phyloP scores from a whole-genome alignment of 768 basidiomycete species.

The Saitozyma podzolica region DNA sequence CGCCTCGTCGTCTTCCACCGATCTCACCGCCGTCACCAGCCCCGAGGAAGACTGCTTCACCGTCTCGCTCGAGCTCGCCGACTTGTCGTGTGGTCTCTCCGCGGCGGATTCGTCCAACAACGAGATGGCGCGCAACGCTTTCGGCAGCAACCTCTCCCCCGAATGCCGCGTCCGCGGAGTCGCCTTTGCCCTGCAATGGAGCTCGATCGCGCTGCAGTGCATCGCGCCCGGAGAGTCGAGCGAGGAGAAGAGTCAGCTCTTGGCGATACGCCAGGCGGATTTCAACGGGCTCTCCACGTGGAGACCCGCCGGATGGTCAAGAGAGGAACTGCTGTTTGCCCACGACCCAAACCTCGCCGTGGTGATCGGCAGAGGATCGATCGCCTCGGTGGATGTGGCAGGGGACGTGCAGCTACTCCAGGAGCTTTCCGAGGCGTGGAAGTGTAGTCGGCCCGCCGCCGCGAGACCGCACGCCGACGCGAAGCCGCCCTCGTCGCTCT shows the following conservation, averaged over 20 bases:
- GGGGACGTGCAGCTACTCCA: conserved; percentile 37
- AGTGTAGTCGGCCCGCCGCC: conserved; percentile 7
- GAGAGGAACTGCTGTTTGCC: conserved; percentile 44
- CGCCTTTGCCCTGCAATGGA: conserved; percentile 23
- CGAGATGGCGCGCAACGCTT: conserved; percentile 36
- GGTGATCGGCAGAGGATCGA: conserved; percentile 18
- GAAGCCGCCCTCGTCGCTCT: not conserved
- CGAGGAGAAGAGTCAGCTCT: conserved; percentile 26
- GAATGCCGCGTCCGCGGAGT: conserved; percentile 36
- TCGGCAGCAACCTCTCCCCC: conserved; percentile 32
- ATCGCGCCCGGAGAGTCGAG: conserved; percentile 25
- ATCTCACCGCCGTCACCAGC: conserved; percentile 10
- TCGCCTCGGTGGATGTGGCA: conserved; percentile 34
- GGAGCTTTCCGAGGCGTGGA: conserved; percentile 27
- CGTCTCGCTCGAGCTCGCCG: conserved; percentile 25
- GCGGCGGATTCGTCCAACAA: conserved; percentile 45
- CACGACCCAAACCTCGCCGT: conserved; percentile 41
- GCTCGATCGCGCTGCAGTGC: conserved; percentile 26
- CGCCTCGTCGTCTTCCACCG: conserved; percentile 22
- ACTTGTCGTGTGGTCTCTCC: conserved; percentile 14
- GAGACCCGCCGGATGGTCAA: conserved; percentile 39
- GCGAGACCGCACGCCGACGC: not conserved
- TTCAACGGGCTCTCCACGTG: conserved; percentile 38
- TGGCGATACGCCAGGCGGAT: conserved; percentile 27
- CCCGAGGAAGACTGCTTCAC: conserved; percentile 17